Conservation (phyloP, 345 rosid genomes). For the Citrus medica region DNA sequence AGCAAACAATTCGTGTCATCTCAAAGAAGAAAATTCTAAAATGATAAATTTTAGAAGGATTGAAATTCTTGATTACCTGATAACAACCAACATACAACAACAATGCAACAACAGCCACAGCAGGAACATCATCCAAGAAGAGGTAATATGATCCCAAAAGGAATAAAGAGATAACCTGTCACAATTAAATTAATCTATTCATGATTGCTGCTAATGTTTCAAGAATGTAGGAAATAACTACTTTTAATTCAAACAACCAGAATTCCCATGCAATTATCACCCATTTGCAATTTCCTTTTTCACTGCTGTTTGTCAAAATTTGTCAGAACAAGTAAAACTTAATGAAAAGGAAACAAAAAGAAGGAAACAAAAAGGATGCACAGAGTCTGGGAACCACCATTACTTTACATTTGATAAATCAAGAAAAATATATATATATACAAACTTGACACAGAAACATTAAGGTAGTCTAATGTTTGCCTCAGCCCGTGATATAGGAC, state of each 20-base stretch:
- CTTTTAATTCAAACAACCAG: constrained; percentile 6
- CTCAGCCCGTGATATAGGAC: constrained; percentile 15
- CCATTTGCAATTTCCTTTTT: not conserved
- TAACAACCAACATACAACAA: constrained; percentile 92
- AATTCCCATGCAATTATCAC: not conserved
- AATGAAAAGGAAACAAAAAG: not conserved
- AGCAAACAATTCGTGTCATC: not conserved
- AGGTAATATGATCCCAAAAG: constrained; percentile 90
- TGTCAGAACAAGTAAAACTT: not conserved
- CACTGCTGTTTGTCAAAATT: not conserved
- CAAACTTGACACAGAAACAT: not conserved
- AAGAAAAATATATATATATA: not conserved
- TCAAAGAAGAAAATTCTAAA: constrained; percentile 1
- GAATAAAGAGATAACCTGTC: constrained; percentile 74
- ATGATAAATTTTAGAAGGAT: not conserved
- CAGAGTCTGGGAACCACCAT: not conserved
- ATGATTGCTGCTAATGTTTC: not conserved
- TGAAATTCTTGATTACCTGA: constrained; percentile 56
- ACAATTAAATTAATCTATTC: constrained; percentile 14
- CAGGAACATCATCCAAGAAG: constrained; percentile 62
- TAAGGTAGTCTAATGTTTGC: not conserved
- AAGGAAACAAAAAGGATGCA: not conserved
- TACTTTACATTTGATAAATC: not conserved
- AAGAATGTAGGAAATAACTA: not conserved
- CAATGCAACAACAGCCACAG: constrained; percentile 73